Conservation (phyloP, 371 early-diverging fungal genomes). For the Mucor ambiguus region DNA sequence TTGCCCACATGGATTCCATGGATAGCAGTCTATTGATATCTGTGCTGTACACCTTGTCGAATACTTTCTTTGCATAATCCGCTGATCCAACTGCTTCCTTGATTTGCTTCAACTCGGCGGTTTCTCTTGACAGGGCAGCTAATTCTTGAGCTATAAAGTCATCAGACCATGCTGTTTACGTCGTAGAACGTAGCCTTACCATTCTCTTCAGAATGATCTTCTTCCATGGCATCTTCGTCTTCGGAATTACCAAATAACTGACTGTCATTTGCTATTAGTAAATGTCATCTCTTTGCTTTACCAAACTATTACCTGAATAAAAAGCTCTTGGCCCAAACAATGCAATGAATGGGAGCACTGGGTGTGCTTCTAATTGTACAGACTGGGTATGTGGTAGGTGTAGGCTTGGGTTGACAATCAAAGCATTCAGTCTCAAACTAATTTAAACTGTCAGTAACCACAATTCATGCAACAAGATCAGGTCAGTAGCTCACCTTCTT, state of each 20-base stretch:
- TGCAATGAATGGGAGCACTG: slow-evolving; percentile 95
- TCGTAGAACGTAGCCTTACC: slow-evolving; percentile 53
- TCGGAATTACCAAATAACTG: slow-evolving; percentile 85
- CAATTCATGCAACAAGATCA: background rate
- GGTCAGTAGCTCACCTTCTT: slow-evolving; percentile 49
- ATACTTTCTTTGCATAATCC: slow-evolving; percentile 75
- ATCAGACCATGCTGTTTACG: slow-evolving; percentile 58
- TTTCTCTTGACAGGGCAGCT: slow-evolving; percentile 69
- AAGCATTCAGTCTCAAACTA: slow-evolving; percentile 88
- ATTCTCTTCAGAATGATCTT: slow-evolving; percentile 59
- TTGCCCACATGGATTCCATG: slow-evolving; percentile 93
- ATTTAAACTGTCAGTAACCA: background rate
- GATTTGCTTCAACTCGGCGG: slow-evolving; percentile 69
- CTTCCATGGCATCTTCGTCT: slow-evolving; percentile 63
- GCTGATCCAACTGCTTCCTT: slow-evolving; percentile 59
- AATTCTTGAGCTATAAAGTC: slow-evolving; percentile 68
- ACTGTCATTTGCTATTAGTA: slow-evolving; percentile 30
- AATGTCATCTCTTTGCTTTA: background rate
- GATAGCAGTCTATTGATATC: slow-evolving; percentile 80
- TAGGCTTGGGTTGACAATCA: slow-evolving; percentile 95
- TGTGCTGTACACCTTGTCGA: slow-evolving; percentile 82
- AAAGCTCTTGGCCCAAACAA: slow-evolving; percentile 99
- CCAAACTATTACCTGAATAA: slow-evolving; percentile 62
- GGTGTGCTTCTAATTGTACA: slow-evolving; percentile 99
- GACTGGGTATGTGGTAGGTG: slow-evolving; percentile 89